These are phyloP conservation scores for Phycomyces blakesleeanus DNA, from an alignment of 192 early-diverging fungal genomes.

Conservation along the genomic window DNA sequence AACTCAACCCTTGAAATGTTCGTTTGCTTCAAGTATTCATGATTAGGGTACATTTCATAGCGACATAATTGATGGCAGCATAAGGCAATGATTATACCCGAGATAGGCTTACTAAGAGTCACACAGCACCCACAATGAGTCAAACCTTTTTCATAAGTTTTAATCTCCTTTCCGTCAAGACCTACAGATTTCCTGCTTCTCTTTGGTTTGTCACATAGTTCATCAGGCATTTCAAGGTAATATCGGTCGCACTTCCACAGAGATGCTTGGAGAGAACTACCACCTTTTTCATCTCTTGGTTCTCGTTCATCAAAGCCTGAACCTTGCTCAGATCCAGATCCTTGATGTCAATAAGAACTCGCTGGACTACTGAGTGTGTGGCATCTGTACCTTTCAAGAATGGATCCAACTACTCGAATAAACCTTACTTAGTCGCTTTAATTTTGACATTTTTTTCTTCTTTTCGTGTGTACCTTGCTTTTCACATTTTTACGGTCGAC, in stretches of 20 bases:
- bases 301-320: slow-evolving; percentile 24
- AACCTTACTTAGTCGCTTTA: not conserved
- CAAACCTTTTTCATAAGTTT: not conserved
- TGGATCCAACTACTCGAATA: slow-evolving; percentile 37
- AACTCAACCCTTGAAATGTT: slow-evolving; percentile 56
- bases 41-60: slow-evolving; percentile 69
- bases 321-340: slow-evolving; percentile 71
- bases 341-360: slow-evolving; percentile 78
- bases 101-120: slow-evolving; percentile 39
- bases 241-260: slow-evolving; percentile 87
- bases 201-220: slow-evolving; percentile 43
- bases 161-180: not conserved
- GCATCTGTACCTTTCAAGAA: slow-evolving; percentile 35
- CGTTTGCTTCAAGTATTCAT: slow-evolving; percentile 51
- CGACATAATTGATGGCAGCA: slow-evolving; percentile 88
- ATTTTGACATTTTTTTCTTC: not conserved
- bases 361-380: slow-evolving; percentile 46
- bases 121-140: not conserved
- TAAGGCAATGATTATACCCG: slow-evolving; percentile 77
- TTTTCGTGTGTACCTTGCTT: slow-evolving; percentile 50
- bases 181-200: slow-evolving; percentile 26
- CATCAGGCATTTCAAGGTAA: slow-evolving; percentile 72
- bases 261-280: slow-evolving; percentile 85
- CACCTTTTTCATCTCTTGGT: slow-evolving; percentile 44
- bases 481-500: slow-evolving; percentile 78